These are phyloP conservation scores for Rhizoclosmatium hyalinum DNA, from an alignment of 371 early-diverging fungal genomes.

Conservation along the genomic window DNA sequence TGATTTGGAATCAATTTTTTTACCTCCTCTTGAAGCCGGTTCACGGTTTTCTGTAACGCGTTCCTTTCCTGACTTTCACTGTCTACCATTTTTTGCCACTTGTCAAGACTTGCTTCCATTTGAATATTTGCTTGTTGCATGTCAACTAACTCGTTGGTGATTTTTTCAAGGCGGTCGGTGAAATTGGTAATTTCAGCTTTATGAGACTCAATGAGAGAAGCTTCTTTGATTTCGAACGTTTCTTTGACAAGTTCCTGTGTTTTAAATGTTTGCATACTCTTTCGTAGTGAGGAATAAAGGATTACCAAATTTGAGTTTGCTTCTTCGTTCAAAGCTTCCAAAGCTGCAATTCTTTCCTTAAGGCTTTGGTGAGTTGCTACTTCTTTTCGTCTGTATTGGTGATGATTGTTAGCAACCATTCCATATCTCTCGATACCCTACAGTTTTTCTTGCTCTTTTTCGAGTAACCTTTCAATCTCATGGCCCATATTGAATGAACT, in stretches of 20 bases:
- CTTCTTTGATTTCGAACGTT: not conserved
- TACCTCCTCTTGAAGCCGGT: not conserved
- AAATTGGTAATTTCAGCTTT: not conserved
- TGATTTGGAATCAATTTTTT: not conserved
- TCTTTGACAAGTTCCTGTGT: slow-evolving; percentile 1
- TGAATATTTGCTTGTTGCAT: not conserved
- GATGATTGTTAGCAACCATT: too few relatives aligned
- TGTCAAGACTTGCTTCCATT: not conserved
- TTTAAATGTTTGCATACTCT: too few relatives aligned
- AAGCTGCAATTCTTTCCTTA: not conserved
- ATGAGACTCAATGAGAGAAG: not conserved
- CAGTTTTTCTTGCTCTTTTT: slow-evolving; percentile 24
- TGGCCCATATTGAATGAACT: slow-evolving; percentile 17
- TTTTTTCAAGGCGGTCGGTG: not conserved
- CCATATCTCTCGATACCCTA: not conserved
- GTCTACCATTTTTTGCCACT: not conserved
- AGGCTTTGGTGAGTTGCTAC: not conserved
- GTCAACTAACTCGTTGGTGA: not conserved
- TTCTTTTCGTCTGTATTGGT: not conserved
- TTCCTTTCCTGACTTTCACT: not conserved
- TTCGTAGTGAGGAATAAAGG: not conserved
- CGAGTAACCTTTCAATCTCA: slow-evolving; percentile 19
- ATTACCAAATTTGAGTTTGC: not conserved
- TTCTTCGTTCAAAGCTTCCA: slow-evolving; percentile 6
- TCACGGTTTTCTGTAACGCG: not conserved